Evolutionary conservation across 2,329 filamentous ascomycete species (phyloP).

Genomic region (Hymenoscyphus occultus): DNA sequence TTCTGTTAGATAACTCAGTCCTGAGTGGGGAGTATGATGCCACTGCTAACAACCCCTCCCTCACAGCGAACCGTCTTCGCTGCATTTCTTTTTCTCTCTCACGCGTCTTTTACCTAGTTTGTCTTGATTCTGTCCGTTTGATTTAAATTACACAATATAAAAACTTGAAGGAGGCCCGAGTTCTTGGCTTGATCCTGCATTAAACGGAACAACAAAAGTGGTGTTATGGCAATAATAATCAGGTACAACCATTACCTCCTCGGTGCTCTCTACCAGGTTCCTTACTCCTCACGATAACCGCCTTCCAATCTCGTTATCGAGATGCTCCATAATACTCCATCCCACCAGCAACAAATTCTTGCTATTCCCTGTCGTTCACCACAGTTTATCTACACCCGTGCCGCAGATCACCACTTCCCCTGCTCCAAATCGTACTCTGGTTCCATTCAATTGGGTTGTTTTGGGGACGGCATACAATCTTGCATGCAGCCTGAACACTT

Average conservation of each 20-base stretch:
- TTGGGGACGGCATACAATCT: not conserved
- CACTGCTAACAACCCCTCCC: not conserved
- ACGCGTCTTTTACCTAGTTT: too few species aligned
- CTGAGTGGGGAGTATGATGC: not conserved
- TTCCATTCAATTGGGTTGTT: not conserved
- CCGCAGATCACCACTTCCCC: not conserved
- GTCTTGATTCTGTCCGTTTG: too few species aligned
- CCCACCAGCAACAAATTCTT: not conserved
- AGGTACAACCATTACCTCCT: not conserved
- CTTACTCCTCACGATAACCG: not conserved
- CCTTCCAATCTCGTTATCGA: not conserved
- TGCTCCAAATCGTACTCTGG: not conserved
- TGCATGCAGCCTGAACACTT: slow-evolving; percentile 7
- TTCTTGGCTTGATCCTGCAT: not conserved
- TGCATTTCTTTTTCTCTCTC: too few species aligned
- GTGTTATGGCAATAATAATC: not conserved
- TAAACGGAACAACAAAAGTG: not conserved
- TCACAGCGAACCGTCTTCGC: too few species aligned
- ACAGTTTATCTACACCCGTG: not conserved
- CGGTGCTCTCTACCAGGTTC: not conserved
- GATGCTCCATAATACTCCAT: not conserved
- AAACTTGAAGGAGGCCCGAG: too few species aligned
- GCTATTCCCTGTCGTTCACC: not conserved
- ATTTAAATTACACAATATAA: too few species aligned
- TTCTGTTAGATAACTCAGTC: not conserved